Conservation (phyloP, 441 rosid genomes). For the Gossypium schwendimanii region DNA sequence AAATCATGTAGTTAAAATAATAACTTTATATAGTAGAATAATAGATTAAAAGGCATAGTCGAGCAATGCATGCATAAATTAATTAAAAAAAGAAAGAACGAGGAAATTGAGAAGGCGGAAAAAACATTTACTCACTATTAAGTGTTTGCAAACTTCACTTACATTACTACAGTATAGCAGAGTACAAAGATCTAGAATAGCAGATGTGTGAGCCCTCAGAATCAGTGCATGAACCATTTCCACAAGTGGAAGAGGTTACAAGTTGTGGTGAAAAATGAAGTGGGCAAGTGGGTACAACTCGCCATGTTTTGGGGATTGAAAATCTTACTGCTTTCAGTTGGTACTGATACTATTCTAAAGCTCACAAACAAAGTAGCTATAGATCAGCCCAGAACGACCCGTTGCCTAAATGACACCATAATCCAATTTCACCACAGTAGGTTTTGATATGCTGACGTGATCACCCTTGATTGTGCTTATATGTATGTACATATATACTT, state of each 20-base stretch:
- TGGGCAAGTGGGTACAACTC: neutral
- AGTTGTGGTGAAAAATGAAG: neutral
- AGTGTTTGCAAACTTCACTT: neutral
- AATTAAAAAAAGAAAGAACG: too few relatives aligned
- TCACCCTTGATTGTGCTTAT: neutral
- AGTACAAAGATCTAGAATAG: neutral
- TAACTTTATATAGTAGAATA: too few relatives aligned
- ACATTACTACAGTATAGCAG: neutral
- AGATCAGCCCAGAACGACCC: neutral
- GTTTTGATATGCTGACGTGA: slow-evolving; percentile 24
- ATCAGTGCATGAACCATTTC: neutral
- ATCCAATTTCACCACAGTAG: neutral
- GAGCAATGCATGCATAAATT: too few relatives aligned
- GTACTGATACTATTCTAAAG: neutral
- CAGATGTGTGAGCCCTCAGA: neutral
- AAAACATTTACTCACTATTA: neutral
- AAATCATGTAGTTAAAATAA: too few relatives aligned
- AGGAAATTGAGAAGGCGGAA: neutral
- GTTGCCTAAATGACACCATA: slow-evolving; percentile 1
- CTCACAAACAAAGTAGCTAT: neutral
- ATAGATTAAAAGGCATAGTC: too few relatives aligned
- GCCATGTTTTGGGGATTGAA: neutral
- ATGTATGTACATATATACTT: too few relatives aligned
- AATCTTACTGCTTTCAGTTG: neutral
- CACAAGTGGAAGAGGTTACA: neutral